These are phyloP conservation scores for Glaciozyma martinii DNA, from an alignment of 768 basidiomycete species.

Conservation along the genomic window DNA sequence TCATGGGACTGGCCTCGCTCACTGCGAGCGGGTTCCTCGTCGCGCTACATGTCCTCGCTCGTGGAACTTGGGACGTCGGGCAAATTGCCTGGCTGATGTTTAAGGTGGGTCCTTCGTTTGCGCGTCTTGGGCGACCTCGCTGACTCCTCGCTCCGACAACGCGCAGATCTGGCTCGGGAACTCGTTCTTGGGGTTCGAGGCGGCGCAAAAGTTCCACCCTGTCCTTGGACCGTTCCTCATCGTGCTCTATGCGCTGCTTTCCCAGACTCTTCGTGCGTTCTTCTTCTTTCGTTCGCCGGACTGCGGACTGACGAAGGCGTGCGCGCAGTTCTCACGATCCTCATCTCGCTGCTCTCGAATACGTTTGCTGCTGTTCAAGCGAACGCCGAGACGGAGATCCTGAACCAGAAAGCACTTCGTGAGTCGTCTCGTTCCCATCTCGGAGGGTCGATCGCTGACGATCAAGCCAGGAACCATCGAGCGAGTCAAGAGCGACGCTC, in stretches of 20 bases:
- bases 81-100: slow-evolving; percentile 12
- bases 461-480: slow-evolving; percentile 56
- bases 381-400: slow-evolving; percentile 51
- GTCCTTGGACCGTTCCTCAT: slow-evolving; percentile 29
- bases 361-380: slow-evolving; percentile 90
- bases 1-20: slow-evolving; percentile 8
- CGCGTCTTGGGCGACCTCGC: background rate
- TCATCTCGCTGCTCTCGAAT: slow-evolving; percentile 66
- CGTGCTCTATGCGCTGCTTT: background rate
- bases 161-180: slow-evolving; percentile 23
- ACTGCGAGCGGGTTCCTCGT: slow-evolving; percentile 23
- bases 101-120: background rate
- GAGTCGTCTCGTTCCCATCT: background rate
- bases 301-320: background rate
- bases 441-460: too few species aligned
- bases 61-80: background rate
- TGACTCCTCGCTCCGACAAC: background rate
- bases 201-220: slow-evolving; percentile 28
- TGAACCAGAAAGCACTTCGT: slow-evolving; percentile 30
- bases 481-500: slow-evolving; percentile 49
- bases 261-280: slow-evolving; percentile 8
- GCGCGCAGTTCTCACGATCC: slow-evolving; percentile 59
- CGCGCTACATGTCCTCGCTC: slow-evolving; percentile 13
- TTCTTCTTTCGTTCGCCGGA: background rate
- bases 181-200: slow-evolving; percentile 31